These are phyloP conservation scores for Gaultheria prostrata DNA, from an alignment of 148 eudicot genomes.

Conservation along the genomic window DNA sequence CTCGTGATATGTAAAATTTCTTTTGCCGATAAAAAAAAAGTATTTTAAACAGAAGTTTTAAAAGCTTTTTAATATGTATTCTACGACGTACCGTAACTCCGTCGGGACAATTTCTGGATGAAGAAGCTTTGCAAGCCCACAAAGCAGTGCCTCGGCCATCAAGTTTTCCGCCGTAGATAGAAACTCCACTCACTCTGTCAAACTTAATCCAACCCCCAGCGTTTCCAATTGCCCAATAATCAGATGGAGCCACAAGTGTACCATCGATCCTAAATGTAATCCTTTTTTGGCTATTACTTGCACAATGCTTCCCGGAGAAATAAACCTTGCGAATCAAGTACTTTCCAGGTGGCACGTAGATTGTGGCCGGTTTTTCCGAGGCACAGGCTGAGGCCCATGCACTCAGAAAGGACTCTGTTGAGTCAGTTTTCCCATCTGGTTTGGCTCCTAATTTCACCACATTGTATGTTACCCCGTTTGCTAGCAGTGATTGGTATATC, in stretches of 20 bases:
- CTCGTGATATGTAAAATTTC: too few species aligned
- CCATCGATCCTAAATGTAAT: slow-evolving; percentile 39
- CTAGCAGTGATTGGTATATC: background rate
- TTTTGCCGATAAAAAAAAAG: too few species aligned
- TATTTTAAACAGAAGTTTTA: background rate
- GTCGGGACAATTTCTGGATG: slow-evolving; percentile 32
- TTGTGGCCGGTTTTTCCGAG: slow-evolving; percentile 20
- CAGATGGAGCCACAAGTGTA: slow-evolving; percentile 45
- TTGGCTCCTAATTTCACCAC: slow-evolving; percentile 47
- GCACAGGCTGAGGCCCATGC: slow-evolving; percentile 61
- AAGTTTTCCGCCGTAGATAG: slow-evolving; percentile 33
- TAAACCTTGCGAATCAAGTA: slow-evolving; percentile 29
- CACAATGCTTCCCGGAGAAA: slow-evolving; percentile 31
- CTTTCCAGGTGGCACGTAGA: slow-evolving; percentile 50
- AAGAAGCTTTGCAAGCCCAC: slow-evolving; percentile 45
- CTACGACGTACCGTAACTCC: slow-evolving; percentile 41
- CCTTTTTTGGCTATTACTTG: slow-evolving; percentile 5
- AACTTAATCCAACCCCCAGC: slow-evolving; percentile 41
- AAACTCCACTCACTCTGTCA: slow-evolving; percentile 29
- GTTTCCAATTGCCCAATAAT: slow-evolving; percentile 30
- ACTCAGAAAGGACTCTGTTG: slow-evolving; percentile 35
- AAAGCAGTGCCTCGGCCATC: slow-evolving; percentile 44
- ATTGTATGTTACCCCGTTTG: slow-evolving; percentile 21
- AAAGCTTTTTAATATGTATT: background rate
- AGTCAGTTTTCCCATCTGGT: slow-evolving; percentile 41